A percentile compares a stretch with the other conserved stretches of the same genome.
phyloP scores from a whole-genome alignment of 169 alveolate species.

The Plasmodium vivax region DNA sequence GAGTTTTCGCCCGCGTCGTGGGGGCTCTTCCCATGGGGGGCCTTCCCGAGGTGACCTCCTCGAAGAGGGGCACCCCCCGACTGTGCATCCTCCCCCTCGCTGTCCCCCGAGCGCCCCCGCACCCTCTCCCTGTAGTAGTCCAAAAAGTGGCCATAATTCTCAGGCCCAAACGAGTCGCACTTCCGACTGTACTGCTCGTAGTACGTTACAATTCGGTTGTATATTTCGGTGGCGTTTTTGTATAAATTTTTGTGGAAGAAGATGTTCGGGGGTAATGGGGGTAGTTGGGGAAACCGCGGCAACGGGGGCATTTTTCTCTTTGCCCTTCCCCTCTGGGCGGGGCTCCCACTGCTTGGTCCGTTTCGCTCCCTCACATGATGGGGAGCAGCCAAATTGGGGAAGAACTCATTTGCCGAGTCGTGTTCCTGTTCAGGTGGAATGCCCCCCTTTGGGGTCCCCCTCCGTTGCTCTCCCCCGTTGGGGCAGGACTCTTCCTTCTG shows the following conservation, averaged over 20 bases:
- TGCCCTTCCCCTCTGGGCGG: not conserved
- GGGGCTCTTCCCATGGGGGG: not conserved
- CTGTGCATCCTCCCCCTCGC: not conserved
- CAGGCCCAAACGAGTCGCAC: constrained; percentile 18
- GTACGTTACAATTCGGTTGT: constrained; percentile 28
- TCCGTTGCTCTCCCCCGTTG: not conserved
- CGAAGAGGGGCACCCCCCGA: not conserved
- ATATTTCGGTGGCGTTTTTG: constrained; percentile 23
- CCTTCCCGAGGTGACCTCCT: not conserved
- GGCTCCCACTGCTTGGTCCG: not conserved
- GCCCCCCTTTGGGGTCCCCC: not conserved
- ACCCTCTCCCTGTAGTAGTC: constrained; percentile 10
- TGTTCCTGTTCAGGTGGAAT: not conserved
- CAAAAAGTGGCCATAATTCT: constrained; percentile 24
- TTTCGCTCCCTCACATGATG: not conserved
- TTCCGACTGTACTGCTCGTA: constrained; percentile 10
- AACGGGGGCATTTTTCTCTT: constrained; percentile 19
- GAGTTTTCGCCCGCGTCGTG: not conserved
- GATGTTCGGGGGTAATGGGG: constrained; percentile 8
- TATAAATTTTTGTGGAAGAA: constrained; percentile 31
- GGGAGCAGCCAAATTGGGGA: not conserved
- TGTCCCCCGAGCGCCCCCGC: not conserved
- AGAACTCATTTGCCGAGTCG: not conserved
- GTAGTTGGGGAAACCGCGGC: constrained; percentile 30
- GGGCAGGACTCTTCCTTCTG: not conserved